phyloP scores from a whole-genome alignment of 2,329 filamentous ascomycete species.

The Chaetomiaceae sp. region DNA sequence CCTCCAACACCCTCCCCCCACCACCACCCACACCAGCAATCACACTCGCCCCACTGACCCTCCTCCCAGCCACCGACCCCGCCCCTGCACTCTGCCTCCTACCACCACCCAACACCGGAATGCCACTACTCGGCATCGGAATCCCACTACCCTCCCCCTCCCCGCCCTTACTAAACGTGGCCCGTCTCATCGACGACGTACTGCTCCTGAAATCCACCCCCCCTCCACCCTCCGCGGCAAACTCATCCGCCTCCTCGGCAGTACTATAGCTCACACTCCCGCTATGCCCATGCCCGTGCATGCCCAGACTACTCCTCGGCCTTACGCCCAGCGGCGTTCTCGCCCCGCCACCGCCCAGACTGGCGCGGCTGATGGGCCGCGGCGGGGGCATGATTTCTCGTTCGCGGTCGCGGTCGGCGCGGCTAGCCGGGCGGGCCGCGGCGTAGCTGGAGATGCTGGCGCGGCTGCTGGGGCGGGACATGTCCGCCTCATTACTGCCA shows the following conservation, averaged over 20 bases:
- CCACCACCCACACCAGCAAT: too few relatives aligned
- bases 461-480: constrained; percentile 67
- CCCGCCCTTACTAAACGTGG: constrained; percentile 46
- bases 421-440: constrained; percentile 48
- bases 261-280: constrained; percentile 50
- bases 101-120: constrained; percentile 4
- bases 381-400: constrained; percentile 42
- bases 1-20: constrained; percentile 20
- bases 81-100: constrained; percentile 29
- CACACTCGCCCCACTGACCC: constrained; percentile 11
- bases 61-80: constrained; percentile 9
- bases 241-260: constrained; percentile 44
- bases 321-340: constrained; percentile 64
- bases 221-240: too few relatives aligned
- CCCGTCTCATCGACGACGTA: constrained; percentile 44
- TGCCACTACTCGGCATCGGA: constrained; percentile 40
- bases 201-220: too few relatives aligned
- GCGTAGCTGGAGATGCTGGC: constrained; percentile 55
- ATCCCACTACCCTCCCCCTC: constrained; percentile 45
- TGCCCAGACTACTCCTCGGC: constrained; percentile 64
- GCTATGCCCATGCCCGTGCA: constrained; percentile 49
- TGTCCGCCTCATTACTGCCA: constrained; percentile 31
- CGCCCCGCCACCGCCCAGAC: constrained; percentile 48
- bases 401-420: constrained; percentile 35
- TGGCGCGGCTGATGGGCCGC: constrained; percentile 60